These are phyloP conservation scores for Fusarium sp. DNA, from an alignment of 2,329 filamentous ascomycete species.

Conservation along the genomic window DNA sequence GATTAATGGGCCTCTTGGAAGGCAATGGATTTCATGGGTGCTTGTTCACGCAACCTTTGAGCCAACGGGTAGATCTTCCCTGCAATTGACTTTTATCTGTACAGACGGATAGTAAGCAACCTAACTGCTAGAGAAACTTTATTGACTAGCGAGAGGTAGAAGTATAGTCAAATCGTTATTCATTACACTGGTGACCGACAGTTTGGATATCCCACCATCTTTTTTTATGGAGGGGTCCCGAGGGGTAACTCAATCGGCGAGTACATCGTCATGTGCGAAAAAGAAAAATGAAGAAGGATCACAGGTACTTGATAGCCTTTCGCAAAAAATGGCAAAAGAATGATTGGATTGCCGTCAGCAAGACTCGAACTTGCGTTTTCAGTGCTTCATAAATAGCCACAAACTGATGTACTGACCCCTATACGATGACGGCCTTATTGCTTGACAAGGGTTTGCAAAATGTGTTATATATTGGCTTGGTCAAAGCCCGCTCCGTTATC, in stretches of 20 bases:
- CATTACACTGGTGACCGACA: neutral
- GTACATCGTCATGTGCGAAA: neutral
- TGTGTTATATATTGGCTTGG: neutral
- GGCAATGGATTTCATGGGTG: too few relatives aligned
- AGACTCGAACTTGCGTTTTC: constrained; percentile 47
- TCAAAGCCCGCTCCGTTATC: neutral
- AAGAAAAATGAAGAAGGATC: neutral
- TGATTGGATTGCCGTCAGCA: constrained; percentile 36
- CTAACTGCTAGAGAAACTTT: too few relatives aligned
- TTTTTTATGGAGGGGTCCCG: constrained; percentile 10
- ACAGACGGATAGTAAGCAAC: neutral
- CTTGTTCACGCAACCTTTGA: neutral
- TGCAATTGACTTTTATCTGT: neutral
- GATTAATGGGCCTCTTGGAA: too few relatives aligned
- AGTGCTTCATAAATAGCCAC: constrained; percentile 36
- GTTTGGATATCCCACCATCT: neutral
- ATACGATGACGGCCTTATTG: constrained; percentile 44
- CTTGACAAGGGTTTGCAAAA: constrained; percentile 1
- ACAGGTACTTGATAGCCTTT: neutral
- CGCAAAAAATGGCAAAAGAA: constrained; percentile 16
- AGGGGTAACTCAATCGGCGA: constrained; percentile 2
- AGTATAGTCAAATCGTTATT: too few relatives aligned
- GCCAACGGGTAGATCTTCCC: neutral
- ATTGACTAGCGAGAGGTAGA: too few relatives aligned
- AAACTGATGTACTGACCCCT: constrained; percentile 48